Conservation (phyloP, 345 rosid species). For the Dimocarpus longan region DNA sequence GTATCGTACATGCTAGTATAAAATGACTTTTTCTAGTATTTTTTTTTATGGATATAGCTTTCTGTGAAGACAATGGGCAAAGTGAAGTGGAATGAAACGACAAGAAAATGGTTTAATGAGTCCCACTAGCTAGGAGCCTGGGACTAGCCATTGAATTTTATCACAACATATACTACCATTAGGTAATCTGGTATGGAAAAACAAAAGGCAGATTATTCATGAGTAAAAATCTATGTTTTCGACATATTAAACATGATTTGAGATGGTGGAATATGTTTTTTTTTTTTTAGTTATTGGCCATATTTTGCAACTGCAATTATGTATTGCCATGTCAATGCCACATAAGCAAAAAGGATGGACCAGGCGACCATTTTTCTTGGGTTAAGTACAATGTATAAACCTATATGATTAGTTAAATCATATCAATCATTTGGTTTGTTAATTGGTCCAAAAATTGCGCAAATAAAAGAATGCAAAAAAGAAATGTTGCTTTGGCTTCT, state of each 20-base stretch:
- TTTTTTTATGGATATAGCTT: background rate
- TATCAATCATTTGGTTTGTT: constrained; percentile 11
- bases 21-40: background rate
- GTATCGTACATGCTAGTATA: background rate
- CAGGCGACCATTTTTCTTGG: background rate
- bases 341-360: background rate
- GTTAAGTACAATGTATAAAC: background rate
- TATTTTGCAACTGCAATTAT: background rate
- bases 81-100: background rate
- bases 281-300: background rate
- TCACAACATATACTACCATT: constrained; percentile 2
- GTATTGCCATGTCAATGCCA: background rate
- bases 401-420: constrained; percentile 9
- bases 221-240: background rate
- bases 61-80: background rate
- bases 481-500: background rate
- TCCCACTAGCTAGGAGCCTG: background rate
- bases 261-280: background rate
- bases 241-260: background rate
- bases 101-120: background rate
- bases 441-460: constrained; percentile 10
- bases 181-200: constrained; percentile 16
- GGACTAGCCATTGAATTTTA: constrained; percentile 3
- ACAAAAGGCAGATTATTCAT: background rate
- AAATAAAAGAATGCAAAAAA: constrained; percentile 3